Conservation (phyloP, 257 asterid species). For the Nicotiana paniculata region DNA sequence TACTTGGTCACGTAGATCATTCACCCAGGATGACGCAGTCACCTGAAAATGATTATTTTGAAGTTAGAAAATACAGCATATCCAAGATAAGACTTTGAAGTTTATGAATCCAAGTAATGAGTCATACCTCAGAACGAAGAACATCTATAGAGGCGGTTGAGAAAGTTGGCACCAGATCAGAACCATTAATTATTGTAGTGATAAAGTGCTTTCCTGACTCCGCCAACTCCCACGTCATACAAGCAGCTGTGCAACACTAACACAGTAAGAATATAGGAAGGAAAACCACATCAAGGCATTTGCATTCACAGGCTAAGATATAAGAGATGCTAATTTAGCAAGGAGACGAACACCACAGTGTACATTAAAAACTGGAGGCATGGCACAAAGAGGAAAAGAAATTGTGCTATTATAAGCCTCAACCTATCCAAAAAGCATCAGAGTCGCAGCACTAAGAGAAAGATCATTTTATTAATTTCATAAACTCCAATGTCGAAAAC, state of each 20-base stretch:
- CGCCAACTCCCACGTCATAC: conserved; percentile 88
- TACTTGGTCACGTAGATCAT: conserved; percentile 83
- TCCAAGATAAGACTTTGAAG: background rate
- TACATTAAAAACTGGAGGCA: background rate
- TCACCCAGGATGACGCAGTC: conserved; percentile 82
- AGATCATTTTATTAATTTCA: background rate
- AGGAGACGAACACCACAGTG: background rate
- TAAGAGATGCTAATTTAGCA: background rate
- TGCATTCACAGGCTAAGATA: background rate
- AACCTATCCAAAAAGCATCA: background rate
- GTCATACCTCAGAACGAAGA: conserved; percentile 74
- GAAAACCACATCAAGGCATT: background rate
- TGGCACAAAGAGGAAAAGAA: background rate
- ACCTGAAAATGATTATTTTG: conserved; percentile 35
- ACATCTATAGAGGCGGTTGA: conserved; percentile 75
- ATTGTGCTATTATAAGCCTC: background rate
- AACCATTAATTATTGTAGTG: conserved; percentile 69
- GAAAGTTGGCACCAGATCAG: conserved; percentile 84
- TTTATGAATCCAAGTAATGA: background rate
- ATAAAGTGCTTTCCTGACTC: conserved; percentile 80
- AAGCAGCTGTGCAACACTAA: conserved; percentile 45
- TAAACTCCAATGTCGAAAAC: background rate
- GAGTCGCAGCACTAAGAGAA: background rate
- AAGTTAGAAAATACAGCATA: conserved; percentile 4
- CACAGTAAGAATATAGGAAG: background rate